Evolutionary conservation across 768 basidiomycete genomes (phyloP), one percentile per base, ranked within the genome.

Genomic region (Galerina marginata): DNA sequence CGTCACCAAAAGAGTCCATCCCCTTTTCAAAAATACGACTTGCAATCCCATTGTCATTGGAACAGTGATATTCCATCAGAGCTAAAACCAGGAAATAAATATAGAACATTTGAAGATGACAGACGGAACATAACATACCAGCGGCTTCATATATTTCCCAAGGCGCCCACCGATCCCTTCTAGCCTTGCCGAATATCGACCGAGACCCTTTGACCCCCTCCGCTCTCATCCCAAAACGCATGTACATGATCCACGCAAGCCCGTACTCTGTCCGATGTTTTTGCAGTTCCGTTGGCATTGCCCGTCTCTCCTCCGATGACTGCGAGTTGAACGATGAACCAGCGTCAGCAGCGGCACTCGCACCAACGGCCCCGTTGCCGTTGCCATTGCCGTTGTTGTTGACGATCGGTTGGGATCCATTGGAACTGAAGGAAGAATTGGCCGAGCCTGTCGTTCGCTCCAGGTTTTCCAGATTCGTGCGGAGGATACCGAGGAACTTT

Each of bases 91-190:
- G 29, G 11, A 52, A 45, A 40, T 40, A 42, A 29, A 46, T 36
- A 44, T 57, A 45, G 6, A 39, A 52, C 25, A 15, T 23, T 44
- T 36, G 6, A 9, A 20, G 6, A 47, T 36, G 45, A 65, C 54
- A 44, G 48, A 20, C 48, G 6, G 54, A 40, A 51, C 67, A 33
- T 63, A 40, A 51, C 67, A 33, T 63, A 96, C 95, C 95, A 56
- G 93, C 89, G 44, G 95, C 91, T 72, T 99, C 96, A 67, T 89
- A 96, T 0, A 94, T 91, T 68, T 96, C 91, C 97, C 97, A 99
- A 14, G 92, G 83, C 2, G 84, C 84, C 85, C 83, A 92, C 47
- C 82, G 82, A 65, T 83, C 82, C 69, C 87, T 91, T 65, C 95
- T 82, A 10, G 95, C 93, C 73, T 89, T 90, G 16, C 83, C 85